Percentiles rank a stretch among this genome's conserved stretches.
phyloP scores from a whole-genome alignment of 805 yeast species.

The Ogataea nitratoaversa region DNA sequence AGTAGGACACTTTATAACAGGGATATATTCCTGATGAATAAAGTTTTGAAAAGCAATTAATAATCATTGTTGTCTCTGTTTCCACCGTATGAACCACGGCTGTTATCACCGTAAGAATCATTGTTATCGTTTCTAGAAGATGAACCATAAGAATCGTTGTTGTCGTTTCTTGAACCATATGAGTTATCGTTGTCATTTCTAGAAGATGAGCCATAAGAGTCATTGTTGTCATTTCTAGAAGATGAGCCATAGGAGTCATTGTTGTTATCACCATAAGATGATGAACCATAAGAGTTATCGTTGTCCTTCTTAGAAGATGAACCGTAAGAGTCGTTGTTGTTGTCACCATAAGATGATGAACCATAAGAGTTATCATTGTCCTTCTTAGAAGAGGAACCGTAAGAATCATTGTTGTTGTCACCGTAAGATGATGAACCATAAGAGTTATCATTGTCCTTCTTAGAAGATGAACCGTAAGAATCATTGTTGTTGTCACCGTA shows the following conservation, averaged over 20 bases:
- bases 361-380: slow-evolving; percentile 27
- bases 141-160: too few species aligned
- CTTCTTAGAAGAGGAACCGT: slow-evolving; percentile 2
- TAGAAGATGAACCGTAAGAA: slow-evolving; percentile 29
- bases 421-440: slow-evolving; percentile 21
- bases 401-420: slow-evolving; percentile 5
- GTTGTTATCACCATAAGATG: slow-evolving; percentile 23
- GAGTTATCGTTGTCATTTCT: slow-evolving; percentile 23
- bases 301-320: too few species aligned
- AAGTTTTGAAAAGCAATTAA: too few species aligned
- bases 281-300: too few species aligned
- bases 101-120: too few species aligned
- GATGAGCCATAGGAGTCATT: too few species aligned
- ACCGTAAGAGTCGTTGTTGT: slow-evolving; percentile 31
- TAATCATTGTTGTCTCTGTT: slow-evolving; percentile 24
- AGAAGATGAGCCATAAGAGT: slow-evolving; percentile 27
- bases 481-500: slow-evolving; percentile 25
- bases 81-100: slow-evolving; percentile 28
- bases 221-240: too few species aligned
- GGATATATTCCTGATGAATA: too few species aligned
- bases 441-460: slow-evolving; percentile 18
- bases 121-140: slow-evolving; percentile 22
- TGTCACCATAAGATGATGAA: slow-evolving; percentile 16
- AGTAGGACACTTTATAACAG: too few species aligned
- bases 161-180: too few species aligned